A percentile compares a stretch with the other conserved stretches of the same genome.
Evolutionary conservation across 2,329 filamentous ascomycete genomes (phyloP).

Genomic region (Fusarium agapanthi): DNA sequence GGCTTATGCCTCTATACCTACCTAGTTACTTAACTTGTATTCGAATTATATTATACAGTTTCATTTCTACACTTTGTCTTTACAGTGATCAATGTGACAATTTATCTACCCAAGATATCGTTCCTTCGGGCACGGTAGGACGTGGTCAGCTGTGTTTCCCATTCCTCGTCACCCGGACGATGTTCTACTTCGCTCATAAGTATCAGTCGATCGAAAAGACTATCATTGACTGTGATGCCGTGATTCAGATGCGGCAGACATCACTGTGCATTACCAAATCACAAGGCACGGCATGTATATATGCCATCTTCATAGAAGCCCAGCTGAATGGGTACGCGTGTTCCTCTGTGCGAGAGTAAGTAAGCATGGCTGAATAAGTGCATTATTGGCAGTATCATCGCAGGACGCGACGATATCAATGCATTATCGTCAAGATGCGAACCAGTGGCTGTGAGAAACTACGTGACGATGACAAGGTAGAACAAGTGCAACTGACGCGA

Average conservation of each 20-base stretch:
- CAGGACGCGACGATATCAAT: background rate
- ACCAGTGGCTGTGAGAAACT: background rate
- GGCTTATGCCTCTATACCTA: background rate
- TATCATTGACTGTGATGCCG: background rate
- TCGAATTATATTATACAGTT: background rate
- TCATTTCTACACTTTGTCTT: background rate
- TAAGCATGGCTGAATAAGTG: conserved; percentile 3
- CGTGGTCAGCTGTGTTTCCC: background rate
- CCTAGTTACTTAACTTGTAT: background rate
- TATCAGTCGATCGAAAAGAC: background rate
- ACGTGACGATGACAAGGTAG: background rate
- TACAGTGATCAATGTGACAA: background rate
- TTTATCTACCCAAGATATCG: background rate
- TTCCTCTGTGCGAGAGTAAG: background rate
- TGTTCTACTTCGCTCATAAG: background rate
- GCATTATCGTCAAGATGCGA: background rate
- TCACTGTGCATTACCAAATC: background rate
- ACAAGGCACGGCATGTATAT: background rate
- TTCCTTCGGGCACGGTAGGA: background rate
- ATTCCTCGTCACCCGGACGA: background rate
- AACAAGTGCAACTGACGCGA: background rate
- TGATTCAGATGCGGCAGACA: background rate
- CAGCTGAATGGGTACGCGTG: background rate
- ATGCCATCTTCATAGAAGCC: background rate
- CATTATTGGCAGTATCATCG: background rate